Base-by-base conservation (phyloP, 192 early-diverging fungal genomes). In the Entomortierella beljakovae region DNA sequence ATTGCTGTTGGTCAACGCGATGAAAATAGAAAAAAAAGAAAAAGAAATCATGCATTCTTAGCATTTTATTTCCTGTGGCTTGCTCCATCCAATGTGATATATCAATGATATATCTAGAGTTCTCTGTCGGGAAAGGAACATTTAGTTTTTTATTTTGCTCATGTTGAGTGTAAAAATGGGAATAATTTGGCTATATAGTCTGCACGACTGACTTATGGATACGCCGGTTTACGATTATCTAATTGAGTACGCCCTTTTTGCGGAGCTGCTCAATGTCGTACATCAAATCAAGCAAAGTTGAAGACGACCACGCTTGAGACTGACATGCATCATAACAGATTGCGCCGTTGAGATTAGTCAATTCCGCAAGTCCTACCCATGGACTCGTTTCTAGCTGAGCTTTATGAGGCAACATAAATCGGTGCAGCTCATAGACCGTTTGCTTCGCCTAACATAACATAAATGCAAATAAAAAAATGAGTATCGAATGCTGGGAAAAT, bases 271-370 rank as follows among this genome's bases (percentile, higher is more conserved):
- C 62, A 60, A 87, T 81, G 43, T 87, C 88, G 42, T 87, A 43
- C 40, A 89, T 57, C n/a, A 93, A 68, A 82, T 94, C 94, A 42
- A 95, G 68, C 29, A 96, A 68, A 5, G 92, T 89, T 0, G 89
- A 89, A 1, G 89, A 80, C 33, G 94, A 95, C 98, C 98, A 99
- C 0, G 98, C 96, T 82, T 99, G 98, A 0, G 97, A 96, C 16
- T 92, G 86, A 71, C 96, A 98, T 33, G 94, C 91, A 65, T 94
- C 94, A 34, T 75, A 55, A 72, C 98, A 99, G 34, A 87, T 82
- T 6, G 75, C 89, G 13, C 95, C 98, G 66, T 97, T 63, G 59
- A 80, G 80, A 73, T 99, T 99, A 9, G 98, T 99, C 64, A 99
- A 81, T 83, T 99, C 98, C n/a, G 97, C 96, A 49, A 99, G 81